These are phyloP conservation scores for Cunninghamia lanceolata DNA, from an alignment of 75 land plant species.

Conservation along the genomic window DNA sequence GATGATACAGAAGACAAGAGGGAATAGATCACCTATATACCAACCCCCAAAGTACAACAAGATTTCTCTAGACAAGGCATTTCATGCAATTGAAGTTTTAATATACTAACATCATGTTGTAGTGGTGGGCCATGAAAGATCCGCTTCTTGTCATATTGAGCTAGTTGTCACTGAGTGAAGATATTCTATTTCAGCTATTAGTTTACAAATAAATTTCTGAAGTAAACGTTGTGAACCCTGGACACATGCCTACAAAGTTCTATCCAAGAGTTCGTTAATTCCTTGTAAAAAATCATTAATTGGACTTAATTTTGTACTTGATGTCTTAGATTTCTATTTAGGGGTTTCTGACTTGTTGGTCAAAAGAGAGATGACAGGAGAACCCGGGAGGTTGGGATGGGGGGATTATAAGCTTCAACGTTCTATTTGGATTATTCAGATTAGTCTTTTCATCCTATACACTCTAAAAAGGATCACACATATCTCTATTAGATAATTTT, in stretches of 20 bases:
- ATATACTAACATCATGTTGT: neutral
- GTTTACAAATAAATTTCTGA: constrained; percentile 3
- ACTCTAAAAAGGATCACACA: neutral
- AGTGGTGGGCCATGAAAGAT: no score
- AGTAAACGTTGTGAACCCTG: neutral
- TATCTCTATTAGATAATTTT: neutral
- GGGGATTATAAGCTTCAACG: neutral
- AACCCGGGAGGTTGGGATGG: neutral
- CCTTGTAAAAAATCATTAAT: neutral
- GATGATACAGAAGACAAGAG: constrained; percentile 27
- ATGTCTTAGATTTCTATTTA: neutral
- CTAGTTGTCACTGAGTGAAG: constrained; percentile 5
- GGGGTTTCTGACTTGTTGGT: neutral
- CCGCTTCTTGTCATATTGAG: neutral
- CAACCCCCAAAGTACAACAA: neutral
- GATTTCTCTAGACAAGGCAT: neutral
- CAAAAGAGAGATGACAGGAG: neutral
- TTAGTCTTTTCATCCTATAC: neutral
- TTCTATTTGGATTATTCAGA: neutral
- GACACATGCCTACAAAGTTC: neutral
- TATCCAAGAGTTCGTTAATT: neutral
- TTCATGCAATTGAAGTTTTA: constrained; percentile 2
- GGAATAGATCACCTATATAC: constrained; percentile 14
- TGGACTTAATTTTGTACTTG: neutral
- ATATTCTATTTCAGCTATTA: neutral